These are phyloP conservation scores for Calonectria multiphialidica DNA, from an alignment of 2,329 filamentous ascomycete genomes.

Conservation along the genomic window DNA sequence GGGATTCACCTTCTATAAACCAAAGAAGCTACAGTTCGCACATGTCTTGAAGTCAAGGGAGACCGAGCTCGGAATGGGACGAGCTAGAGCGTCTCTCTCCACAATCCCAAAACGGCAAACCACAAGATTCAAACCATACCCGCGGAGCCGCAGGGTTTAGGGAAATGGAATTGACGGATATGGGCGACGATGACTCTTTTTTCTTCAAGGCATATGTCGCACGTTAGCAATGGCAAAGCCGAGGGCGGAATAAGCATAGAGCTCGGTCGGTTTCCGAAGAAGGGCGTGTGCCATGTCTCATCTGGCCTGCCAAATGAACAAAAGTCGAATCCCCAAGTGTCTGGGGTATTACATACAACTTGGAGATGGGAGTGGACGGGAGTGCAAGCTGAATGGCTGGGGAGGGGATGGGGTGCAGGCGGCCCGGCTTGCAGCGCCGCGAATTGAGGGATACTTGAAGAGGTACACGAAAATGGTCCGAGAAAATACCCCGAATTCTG, in stretches of 20 bases:
- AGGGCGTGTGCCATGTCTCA: background rate
- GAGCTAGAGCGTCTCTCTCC: background rate
- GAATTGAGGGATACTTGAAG: background rate
- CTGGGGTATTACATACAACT: background rate
- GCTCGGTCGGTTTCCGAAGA: constrained; percentile 27
- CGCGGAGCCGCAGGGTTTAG: constrained; percentile 4
- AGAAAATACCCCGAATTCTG: background rate
- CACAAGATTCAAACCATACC: background rate
- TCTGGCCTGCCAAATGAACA: background rate
- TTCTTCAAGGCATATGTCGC: background rate
- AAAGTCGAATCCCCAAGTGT: background rate
- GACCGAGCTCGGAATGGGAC: background rate
- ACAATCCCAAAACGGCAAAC: background rate
- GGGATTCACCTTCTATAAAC: background rate
- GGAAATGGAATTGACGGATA: background rate
- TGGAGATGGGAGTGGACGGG: background rate
- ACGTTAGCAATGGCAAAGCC: background rate
- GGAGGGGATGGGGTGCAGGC: background rate
- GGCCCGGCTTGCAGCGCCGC: background rate
- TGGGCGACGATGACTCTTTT: background rate
- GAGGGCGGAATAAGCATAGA: background rate
- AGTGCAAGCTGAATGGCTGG: background rate
- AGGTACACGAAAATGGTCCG: constrained; percentile 6
- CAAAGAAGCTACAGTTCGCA: background rate
- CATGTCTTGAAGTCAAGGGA: background rate